Evolutionary conservation across 1,284 basidiomycete species (phyloP), one percentile per base, ranked within the genome.

Genomic region (Marasmius fiardii): DNA sequence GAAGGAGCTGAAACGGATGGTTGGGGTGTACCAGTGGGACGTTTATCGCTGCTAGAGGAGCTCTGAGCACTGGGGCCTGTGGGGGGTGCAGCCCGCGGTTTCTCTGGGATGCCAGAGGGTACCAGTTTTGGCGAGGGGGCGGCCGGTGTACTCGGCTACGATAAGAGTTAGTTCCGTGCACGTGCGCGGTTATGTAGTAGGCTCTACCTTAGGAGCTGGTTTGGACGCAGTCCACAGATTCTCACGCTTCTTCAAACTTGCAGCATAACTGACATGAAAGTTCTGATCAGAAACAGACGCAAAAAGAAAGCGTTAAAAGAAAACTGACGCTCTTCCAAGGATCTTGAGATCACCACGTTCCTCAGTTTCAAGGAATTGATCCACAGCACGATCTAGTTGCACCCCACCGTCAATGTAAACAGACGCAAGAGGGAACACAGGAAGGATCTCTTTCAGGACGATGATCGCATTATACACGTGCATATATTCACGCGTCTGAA

Each of bases 401-500:
- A 76, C 67, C 12, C 89, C 89, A 33, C 77, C 73, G 52, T 78
- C 77, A 41, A 73, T 71, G 16, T 70, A 67, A 39, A 88, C 80
- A 18, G 82, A 72, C 45, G 85, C 81, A 31, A 91, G 67, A 16
- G 95, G 95, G 72, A 95, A 96, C 49, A 90, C 87, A 1, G 91
- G 88, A 44, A 95, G 79, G 33, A 98, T 83, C 68, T 95, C 92
- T 64, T 94, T 93, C 56, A 95, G 77, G 23, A 97, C 86, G 45
- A 95, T 83, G 66, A 97, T 90, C 11, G 92, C 83, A 66, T 98
- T 98, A 70, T 95, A 94, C 55, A 96, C 90, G 65, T 93, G 92
- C 90, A 96, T 95, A 69, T 94, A 97, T 65, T 95, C 93, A 62
- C 87, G 86, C 1, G 83, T 83, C 67, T 83, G 77, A 51, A 89